Percentiles rank a stretch among this genome's conserved stretches.
phyloP scores from a whole-genome alignment of 768 basidiomycete genomes.

The Amanita brunnescens region DNA sequence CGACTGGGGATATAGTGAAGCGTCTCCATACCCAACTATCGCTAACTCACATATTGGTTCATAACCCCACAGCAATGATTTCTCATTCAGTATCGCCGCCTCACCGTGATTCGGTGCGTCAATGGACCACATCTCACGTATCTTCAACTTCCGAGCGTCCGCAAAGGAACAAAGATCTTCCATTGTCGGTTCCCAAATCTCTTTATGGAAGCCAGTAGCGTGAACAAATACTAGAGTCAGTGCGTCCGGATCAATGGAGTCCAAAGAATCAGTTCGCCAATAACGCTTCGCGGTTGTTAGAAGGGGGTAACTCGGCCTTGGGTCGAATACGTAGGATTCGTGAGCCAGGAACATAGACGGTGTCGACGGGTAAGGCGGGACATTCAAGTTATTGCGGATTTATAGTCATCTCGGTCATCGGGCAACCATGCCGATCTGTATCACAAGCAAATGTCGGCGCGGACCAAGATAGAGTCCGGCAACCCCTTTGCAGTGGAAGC shows the following conservation, averaged over 20 bases:
- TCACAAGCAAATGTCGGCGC: too few species aligned
- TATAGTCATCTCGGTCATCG: too few species aligned
- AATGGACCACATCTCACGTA: constrained; percentile 42
- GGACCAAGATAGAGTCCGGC: too few species aligned
- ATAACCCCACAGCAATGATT: constrained; percentile 31
- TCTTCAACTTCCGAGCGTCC: constrained; percentile 20
- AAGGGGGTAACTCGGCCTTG: constrained; percentile 42
- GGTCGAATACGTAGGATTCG: constrained; percentile 39
- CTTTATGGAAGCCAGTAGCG: constrained; percentile 49
- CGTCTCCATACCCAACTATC: neutral
- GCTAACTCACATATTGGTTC: constrained; percentile 30
- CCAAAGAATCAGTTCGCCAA: constrained; percentile 26
- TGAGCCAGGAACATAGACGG: constrained; percentile 4
- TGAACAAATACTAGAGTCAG: constrained; percentile 44
- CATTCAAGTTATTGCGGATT: neutral
- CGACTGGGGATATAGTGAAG: constrained; percentile 22
- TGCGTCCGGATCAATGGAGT: constrained; percentile 27
- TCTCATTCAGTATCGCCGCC: constrained; percentile 38
- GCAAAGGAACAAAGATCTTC: constrained; percentile 29
- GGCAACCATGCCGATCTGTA: too few species aligned
- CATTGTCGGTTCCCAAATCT: constrained; percentile 50
- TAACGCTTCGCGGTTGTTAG: constrained; percentile 42
- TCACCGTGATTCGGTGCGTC: constrained; percentile 52
- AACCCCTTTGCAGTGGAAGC: too few species aligned
- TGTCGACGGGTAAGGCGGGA: too few species aligned